phyloP scores from a whole-genome alignment of 2,329 filamentous ascomycete genomes.

The Xylariaceae sp. region DNA sequence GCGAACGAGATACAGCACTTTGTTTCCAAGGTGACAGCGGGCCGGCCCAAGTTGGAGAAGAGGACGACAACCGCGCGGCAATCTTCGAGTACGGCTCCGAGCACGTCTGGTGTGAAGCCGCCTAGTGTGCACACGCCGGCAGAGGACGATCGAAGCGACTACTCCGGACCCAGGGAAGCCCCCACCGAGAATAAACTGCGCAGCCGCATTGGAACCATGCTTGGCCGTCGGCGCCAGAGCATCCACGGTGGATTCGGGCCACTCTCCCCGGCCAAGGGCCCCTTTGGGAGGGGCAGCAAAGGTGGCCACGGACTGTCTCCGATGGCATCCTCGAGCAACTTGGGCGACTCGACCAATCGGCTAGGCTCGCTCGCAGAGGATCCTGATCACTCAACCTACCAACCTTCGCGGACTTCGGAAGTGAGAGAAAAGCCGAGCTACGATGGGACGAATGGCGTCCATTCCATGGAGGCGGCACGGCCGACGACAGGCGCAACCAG shows the following conservation, averaged over 20 bases:
- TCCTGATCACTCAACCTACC: constrained; percentile 36
- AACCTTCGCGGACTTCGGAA: constrained; percentile 28
- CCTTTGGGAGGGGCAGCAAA: constrained; percentile 57
- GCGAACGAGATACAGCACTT: constrained; percentile 80
- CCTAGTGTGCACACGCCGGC: constrained; percentile 24
- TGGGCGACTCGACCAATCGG: constrained; percentile 47
- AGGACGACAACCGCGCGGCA: constrained; percentile 37
- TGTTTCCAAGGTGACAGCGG: constrained; percentile 38
- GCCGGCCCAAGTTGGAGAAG: constrained; percentile 40
- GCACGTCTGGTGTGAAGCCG: constrained; percentile 26
- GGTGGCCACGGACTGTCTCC: constrained; percentile 62
- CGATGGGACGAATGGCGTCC: constrained; percentile 43
- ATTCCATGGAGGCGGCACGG: constrained; percentile 26
- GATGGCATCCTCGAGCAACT: constrained; percentile 53
- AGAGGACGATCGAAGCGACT: constrained; percentile 41
- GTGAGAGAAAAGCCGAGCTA: constrained; percentile 32
- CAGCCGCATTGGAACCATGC: constrained; percentile 64
- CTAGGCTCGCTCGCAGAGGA: constrained; percentile 55
- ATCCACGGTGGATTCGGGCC: constrained; percentile 57
- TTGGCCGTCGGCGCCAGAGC: constrained; percentile 61
- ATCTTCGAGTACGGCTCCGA: constrained; percentile 33
- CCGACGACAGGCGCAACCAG: constrained; percentile 28
- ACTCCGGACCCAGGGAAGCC: constrained; percentile 38
- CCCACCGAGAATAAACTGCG: constrained; percentile 51
- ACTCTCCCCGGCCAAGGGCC: constrained; percentile 51